Base-by-base conservation (phyloP, 2,329 filamentous ascomycete species). In the Emericellopsis cladophorae region DNA sequence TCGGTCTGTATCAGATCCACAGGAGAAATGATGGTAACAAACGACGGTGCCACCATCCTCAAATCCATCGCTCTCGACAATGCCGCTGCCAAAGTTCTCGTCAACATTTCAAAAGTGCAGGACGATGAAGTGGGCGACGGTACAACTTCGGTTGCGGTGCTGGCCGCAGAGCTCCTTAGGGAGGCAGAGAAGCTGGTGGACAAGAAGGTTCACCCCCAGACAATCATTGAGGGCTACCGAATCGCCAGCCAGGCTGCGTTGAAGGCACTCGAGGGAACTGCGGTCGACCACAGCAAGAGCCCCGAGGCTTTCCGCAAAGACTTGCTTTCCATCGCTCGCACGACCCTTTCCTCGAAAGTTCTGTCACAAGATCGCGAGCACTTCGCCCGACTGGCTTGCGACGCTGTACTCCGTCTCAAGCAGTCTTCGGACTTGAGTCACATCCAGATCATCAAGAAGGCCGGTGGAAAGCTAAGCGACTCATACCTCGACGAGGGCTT, bases 401-500 rank as follows among this genome's bases (percentile, higher is more conserved):
- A 96, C 52, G 92, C 92, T 31, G 85, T 98, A 4, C 72, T 96
- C 44, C 79, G 93, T 48, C 74, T 98, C 56, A 86, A 86, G 62
- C 84, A 84, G 43, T 93, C 88, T 2, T 87, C 85, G 43, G 92
- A 98, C 61, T 78, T 98, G 41, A 95, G 85, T 60, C 89, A 96
- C 59, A 98, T 98, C 50, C 92, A 98, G 64, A 89, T 98, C 56
- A 98, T 98, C 71, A 98, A 98, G 74, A 98, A 98, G 73, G 84
- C 90, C 3, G 92, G 92, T 52, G 92, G 92, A 53, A 98, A 96
- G 73, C 78, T 98, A 44, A 92, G 81, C 60, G 92, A 98, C 61
- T 96, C 90, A 11, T 98, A 98, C 65, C 74, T 98, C 34, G 92
- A 98, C 57, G 88, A 95, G 55, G 92, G 92, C 5, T 98, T 98